Percentiles rank a stretch among this genome's conserved stretches.
Evolutionary conservation across 306 rosid species (phyloP).

Genomic region (Ammopiptanthus mongolicus): DNA sequence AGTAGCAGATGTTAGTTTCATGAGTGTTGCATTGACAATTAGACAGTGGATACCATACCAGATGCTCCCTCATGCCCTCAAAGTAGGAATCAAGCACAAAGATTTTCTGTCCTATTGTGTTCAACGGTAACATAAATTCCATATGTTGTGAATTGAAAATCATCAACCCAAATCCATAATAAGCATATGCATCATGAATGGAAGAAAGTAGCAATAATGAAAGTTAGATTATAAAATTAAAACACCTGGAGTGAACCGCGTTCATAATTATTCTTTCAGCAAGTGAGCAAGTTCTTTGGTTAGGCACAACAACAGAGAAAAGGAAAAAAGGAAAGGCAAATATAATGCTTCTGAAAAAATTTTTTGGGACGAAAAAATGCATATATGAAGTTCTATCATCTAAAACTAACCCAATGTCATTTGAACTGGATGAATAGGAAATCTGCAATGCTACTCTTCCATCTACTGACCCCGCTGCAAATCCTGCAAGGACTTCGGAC

Average conservation of each 20-base stretch:
- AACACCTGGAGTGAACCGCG: not conserved
- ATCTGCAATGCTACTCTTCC: constrained; percentile 78
- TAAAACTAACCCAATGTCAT: constrained; percentile 56
- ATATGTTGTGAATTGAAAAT: not conserved
- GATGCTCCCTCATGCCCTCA: not conserved
- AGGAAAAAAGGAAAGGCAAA: not conserved
- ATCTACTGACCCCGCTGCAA: constrained; percentile 86
- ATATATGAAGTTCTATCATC: not conserved
- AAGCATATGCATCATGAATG: not conserved
- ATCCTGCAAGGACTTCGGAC: constrained; percentile 49
- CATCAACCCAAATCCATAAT: not conserved
- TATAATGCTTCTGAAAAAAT: not conserved
- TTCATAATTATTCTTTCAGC: constrained; percentile 7
- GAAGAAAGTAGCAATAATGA: not conserved
- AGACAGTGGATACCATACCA: not conserved
- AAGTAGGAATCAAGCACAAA: not conserved
- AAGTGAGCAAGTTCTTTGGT: constrained; percentile 1
- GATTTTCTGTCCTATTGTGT: not conserved
- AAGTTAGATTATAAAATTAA: not conserved
- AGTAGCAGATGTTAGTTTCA: not conserved
- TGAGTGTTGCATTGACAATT: not conserved
- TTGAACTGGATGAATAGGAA: constrained; percentile 40
- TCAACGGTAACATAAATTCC: not conserved
- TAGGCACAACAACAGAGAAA: not conserved
- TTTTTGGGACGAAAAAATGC: not conserved